Base-by-base conservation (phyloP, 2,329 filamentous ascomycete species). In the Blumeriella jaapii region DNA sequence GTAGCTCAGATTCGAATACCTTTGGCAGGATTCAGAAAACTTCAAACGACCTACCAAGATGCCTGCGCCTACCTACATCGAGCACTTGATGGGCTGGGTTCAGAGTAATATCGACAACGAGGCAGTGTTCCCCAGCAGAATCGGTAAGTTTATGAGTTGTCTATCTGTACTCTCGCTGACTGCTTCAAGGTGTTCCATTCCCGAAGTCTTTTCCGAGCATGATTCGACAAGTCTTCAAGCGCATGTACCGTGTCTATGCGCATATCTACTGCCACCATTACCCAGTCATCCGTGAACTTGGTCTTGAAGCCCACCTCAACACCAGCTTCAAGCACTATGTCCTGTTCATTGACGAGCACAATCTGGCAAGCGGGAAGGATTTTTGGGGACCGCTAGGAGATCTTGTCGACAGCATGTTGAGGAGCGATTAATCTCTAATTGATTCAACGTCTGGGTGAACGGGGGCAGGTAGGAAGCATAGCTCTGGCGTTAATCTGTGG, bases 241-340 rank as follows among this genome's bases (percentile, higher is more conserved):
- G 91, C 56, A 80, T 98, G 65, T 98, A 96, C 64, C 82, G 91
- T 49, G 89, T 98, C 44, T 98, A 98, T 59, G 91, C 91, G 27
- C 91, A 98, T 64, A 94, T 98, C 52, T 98, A 98, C 74, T 98
- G 93, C 67, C 91, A 98, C 62, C 91, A 98, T 65, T 98, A 98
- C 63, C 87, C 87, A 22, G 87, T 98, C 48, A 81, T 98, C 49
- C 82, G 93, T 40, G 86, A 95, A 58, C 73, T 98, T 24, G 91
- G 91, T 14, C 72, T 98, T 39, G 91, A 98, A 62, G 87, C 93
- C 28, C 91, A 98, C 61, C 73, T 98, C 47, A 98, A 98, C 63
- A 98, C 91, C 10, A 93, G 85, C 63, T 98, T 98, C 75, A 98
- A 98, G 71, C 91, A 98, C 62, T 98, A 96, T 56, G 91, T 98